phyloP scores from a whole-genome alignment of 805 yeast genomes.

The Starmerella roubikii region DNA sequence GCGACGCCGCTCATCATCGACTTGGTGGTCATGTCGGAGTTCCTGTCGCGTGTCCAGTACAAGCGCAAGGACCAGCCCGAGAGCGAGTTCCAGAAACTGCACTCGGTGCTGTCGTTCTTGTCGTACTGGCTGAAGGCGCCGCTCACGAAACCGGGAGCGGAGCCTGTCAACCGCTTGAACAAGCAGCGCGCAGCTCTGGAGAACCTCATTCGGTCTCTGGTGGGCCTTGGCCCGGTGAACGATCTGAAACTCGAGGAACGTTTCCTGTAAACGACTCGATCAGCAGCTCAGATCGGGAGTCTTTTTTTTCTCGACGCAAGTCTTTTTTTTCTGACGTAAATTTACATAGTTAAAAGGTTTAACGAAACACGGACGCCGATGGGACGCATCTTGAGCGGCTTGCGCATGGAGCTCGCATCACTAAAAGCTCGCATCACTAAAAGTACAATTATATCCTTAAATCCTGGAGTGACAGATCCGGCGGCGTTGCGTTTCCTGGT shows the following conservation, averaged over 20 bases:
- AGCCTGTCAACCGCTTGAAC: slow-evolving; percentile 84
- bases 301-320: neutral
- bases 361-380: too few relatives aligned
- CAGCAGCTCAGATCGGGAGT: slow-evolving; percentile 16
- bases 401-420: too few relatives aligned
- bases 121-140: slow-evolving; percentile 97
- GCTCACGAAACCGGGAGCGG: slow-evolving; percentile 76
- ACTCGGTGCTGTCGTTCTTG: slow-evolving; percentile 74
- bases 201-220: slow-evolving; percentile 75
- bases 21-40: slow-evolving; percentile 78
- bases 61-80: slow-evolving; percentile 38
- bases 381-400: too few relatives aligned
- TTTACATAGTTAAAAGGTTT: too few relatives aligned
- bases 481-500: too few relatives aligned
- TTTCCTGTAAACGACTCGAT: slow-evolving; percentile 25
- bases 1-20: slow-evolving; percentile 93
- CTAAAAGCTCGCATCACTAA: too few relatives aligned
- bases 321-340: neutral
- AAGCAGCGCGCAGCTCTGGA: slow-evolving; percentile 89
- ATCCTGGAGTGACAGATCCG: too few relatives aligned
- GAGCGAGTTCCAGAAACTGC: slow-evolving; percentile 47
- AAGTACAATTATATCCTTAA: too few relatives aligned
- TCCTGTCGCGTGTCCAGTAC: slow-evolving; percentile 74
- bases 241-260: slow-evolving; percentile 94
- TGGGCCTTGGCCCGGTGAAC: slow-evolving; percentile 79